These are phyloP conservation scores for Teunomyces cretensis DNA, from an alignment of 805 yeast genomes.

Conservation along the genomic window DNA sequence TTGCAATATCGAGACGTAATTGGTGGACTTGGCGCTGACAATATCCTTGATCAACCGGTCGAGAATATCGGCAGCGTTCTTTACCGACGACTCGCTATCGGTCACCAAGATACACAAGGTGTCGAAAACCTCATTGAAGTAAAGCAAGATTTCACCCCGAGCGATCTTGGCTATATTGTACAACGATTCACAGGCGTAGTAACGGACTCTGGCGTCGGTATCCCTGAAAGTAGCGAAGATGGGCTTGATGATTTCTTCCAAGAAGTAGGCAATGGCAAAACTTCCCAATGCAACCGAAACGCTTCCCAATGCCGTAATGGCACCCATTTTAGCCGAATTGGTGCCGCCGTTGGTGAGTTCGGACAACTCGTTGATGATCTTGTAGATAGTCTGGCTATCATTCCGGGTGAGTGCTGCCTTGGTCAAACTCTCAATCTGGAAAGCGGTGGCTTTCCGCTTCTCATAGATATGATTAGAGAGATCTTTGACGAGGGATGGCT, in stretches of 20 bases:
- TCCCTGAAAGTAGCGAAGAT: slow-evolving; percentile 95
- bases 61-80: slow-evolving; percentile 91
- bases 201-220: slow-evolving; percentile 94
- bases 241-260: slow-evolving; percentile 87
- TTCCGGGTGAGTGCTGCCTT: slow-evolving; percentile 63
- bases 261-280: slow-evolving; percentile 75
- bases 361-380: slow-evolving; percentile 72
- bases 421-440: slow-evolving; percentile 74
- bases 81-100: slow-evolving; percentile 86
- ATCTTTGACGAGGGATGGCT: slow-evolving; percentile 39
- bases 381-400: slow-evolving; percentile 58
- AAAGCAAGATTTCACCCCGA: slow-evolving; percentile 86
- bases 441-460: slow-evolving; percentile 47
- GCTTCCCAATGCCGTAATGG: slow-evolving; percentile 92
- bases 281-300: slow-evolving; percentile 90
- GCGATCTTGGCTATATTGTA: slow-evolving; percentile 97
- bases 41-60: slow-evolving; percentile 91
- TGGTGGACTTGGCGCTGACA: slow-evolving; percentile 90
- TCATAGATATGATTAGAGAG: slow-evolving; percentile 46
- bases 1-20: slow-evolving; percentile 73
- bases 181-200: slow-evolving; percentile 93
- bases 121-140: slow-evolving; percentile 93
- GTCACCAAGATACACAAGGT: slow-evolving; percentile 87
- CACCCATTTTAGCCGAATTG: slow-evolving; percentile 81
- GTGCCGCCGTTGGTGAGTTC: slow-evolving; percentile 74